Evolutionary conservation across 1,284 basidiomycete genomes (phyloP).

Genomic region (Apiotrichum laibachii): DNA sequence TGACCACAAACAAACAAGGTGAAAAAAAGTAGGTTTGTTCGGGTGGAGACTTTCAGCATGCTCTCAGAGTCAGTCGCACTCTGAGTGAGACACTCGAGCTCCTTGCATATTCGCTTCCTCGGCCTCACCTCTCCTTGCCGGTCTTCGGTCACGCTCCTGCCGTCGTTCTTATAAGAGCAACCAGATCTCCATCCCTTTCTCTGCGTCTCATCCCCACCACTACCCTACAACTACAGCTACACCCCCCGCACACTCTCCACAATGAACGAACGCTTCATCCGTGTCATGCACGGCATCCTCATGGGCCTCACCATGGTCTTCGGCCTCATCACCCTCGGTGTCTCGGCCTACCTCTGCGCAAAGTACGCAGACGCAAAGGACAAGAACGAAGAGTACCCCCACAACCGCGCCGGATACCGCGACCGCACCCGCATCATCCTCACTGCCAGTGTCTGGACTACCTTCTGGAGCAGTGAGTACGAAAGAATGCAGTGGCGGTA

Average conservation of each 20-base stretch:
- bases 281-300: conserved; percentile 39
- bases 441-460: conserved; percentile 47
- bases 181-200: background rate
- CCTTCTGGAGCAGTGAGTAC: conserved; percentile 14
- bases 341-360: conserved; percentile 32
- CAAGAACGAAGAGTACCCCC: conserved; percentile 47
- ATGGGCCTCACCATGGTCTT: conserved; percentile 41
- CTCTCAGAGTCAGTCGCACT: too few relatives aligned
- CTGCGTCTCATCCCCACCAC: background rate
- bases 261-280: conserved; percentile 44
- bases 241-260: conserved; percentile 7
- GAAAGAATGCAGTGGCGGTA: too few relatives aligned
- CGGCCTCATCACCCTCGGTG: conserved; percentile 45
- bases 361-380: conserved; percentile 39
- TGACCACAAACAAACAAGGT: too few relatives aligned
- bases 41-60: too few relatives aligned
- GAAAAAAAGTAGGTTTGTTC: too few relatives aligned
- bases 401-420: conserved; percentile 38
- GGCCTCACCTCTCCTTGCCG: too few relatives aligned
- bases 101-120: too few relatives aligned
- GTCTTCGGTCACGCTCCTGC: too few relatives aligned
- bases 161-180: too few relatives aligned
- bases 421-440: conserved; percentile 51
- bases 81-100: too few relatives aligned
- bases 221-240: conserved; percentile 1